Evolutionary conservation across 2,329 filamentous ascomycete genomes (phyloP), one percentile per base, ranked within the genome.

Genomic region (Colletotrichum acutatum): DNA sequence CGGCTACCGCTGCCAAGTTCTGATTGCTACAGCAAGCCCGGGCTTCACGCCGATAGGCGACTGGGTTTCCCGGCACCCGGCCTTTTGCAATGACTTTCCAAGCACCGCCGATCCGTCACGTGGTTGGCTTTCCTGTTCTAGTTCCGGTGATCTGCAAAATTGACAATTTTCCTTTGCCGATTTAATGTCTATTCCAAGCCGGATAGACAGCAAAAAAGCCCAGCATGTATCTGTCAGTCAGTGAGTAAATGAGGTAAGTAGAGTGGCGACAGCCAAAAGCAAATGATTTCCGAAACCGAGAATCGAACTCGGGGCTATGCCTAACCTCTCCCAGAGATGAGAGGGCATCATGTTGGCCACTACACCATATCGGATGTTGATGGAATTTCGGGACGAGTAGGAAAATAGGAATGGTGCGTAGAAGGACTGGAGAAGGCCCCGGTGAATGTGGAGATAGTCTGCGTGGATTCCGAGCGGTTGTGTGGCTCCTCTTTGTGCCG

Each of bases 271-370:
- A 67, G 12, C 11, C 11, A 54, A 69, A 49, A 3, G 59, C 58
- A 24, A 53, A 6, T 26, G 5, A 26, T 54, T 54, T 54, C 52
- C 52, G 24, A 54, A 54, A 49, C 67, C 67, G 67, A 70, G 67
- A 70, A 70, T 70, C 67, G 69, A 72, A 69, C 69, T 72, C 69
- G 69, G 69, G 69, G 69, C 58, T 72, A 69, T 72, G 66, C 66
- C 69, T 68, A 56, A 60, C 66, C 66, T 69, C 53, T 53, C 69
- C 11, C 22, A 1, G 8, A 16, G 14, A 37, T 72, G 69, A 69
- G 66, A 72, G 69, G 69, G 69, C 69, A 72, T 72, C 66, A 72
- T 72, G 69, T 72, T 72, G 59, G 69, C 66, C 66, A 72, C 69
- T 72, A 69, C 69, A 69, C 69, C 66, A 69, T 69, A 69, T 72